A percentile compares a stretch with the other conserved stretches of the same genome.
Conservation (phyloP, 768 basidiomycete species). For the Glaciozyma martinii region DNA sequence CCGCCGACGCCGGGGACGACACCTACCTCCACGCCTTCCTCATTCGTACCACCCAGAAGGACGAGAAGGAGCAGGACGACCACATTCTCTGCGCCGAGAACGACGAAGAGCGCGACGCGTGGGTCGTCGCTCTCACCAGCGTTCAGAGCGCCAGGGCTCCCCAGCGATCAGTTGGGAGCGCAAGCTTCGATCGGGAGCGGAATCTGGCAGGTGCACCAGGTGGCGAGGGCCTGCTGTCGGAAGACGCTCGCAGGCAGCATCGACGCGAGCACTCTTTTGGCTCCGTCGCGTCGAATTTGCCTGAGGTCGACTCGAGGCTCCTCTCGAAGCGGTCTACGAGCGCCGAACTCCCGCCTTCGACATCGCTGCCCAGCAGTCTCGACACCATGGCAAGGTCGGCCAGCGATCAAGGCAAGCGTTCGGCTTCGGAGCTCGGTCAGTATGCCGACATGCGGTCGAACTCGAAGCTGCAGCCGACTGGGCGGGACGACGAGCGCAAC, state of each 20-base stretch:
- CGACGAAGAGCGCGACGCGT: slow-evolving; percentile 81
- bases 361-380: background rate
- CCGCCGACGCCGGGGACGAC: slow-evolving; percentile 64
- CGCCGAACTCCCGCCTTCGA: background rate
- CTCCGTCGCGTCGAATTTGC: background rate
- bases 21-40: slow-evolving; percentile 96
- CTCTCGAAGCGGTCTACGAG: background rate
- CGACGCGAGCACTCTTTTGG: background rate
- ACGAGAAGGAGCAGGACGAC: slow-evolving; percentile 49
- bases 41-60: slow-evolving; percentile 79
- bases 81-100: slow-evolving; percentile 96
- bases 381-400: background rate
- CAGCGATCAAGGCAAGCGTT: background rate
- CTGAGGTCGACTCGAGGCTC: background rate
- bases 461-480: background rate
- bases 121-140: slow-evolving; percentile 71
- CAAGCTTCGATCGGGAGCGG: background rate
- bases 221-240: background rate
- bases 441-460: background rate
- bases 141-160: background rate
- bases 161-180: background rate
- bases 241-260: background rate
- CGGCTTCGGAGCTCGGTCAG: background rate
- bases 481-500: background rate
- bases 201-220: background rate